Evolutionary conservation across 2,329 filamentous ascomycete genomes (phyloP).

Genomic region (Chalaropsis ovoidea): DNA sequence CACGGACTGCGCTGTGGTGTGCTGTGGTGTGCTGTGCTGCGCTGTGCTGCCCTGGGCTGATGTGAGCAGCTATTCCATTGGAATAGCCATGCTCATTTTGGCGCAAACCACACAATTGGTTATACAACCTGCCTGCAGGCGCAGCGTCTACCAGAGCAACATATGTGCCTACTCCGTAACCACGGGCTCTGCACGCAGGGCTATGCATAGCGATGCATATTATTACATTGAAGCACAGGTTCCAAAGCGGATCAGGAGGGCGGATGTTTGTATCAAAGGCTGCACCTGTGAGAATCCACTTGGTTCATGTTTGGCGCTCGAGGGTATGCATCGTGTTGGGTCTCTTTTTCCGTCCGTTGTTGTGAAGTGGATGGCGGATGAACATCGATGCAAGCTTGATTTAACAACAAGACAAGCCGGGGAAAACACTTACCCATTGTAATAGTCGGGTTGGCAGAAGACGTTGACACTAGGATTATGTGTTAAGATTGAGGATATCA

Average conservation of each 20-base stretch:
- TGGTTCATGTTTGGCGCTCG: neutral
- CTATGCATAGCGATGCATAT: neutral
- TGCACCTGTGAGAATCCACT: neutral
- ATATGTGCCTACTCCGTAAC: neutral
- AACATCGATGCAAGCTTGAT: no score
- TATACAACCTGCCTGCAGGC: neutral
- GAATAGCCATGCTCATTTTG: neutral
- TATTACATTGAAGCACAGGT: neutral
- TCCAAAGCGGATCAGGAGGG: neutral
- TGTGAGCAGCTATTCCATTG: neutral
- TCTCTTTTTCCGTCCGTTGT: neutral
- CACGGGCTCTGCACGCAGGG: neutral
- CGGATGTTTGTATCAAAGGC: conserved; percentile 3
- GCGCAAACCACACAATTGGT: neutral
- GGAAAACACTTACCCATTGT: conserved; percentile 1
- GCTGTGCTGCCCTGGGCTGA: neutral
- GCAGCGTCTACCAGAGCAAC: neutral
- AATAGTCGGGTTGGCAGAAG: neutral
- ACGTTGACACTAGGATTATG: neutral
- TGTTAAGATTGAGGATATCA: neutral
- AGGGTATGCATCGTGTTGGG: neutral
- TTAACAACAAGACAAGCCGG: no score
- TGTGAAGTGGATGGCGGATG: neutral
- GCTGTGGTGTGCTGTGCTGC: neutral
- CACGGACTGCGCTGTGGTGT: neutral